Evolutionary conservation across 495 filamentous ascomycete species (phyloP).

Genomic region (Penicillium flavigenum): DNA sequence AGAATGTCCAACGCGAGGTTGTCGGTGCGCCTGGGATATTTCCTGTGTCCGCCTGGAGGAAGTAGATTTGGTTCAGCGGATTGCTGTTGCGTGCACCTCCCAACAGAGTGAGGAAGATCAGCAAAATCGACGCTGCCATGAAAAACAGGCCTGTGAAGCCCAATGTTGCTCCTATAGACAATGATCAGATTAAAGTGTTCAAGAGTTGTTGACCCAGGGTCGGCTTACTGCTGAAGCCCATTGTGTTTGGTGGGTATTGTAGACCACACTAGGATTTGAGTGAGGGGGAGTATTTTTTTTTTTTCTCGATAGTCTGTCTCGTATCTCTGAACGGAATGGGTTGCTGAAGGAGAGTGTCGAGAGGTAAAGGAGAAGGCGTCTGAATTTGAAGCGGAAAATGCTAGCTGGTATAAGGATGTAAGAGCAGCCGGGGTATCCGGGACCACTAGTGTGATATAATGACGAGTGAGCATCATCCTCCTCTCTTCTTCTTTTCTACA

Average conservation of each 20-base stretch:
- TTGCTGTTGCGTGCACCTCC: slow-evolving; percentile 58
- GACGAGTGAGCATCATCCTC: slow-evolving; percentile 21
- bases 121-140: slow-evolving; percentile 66
- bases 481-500: background rate
- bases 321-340: background rate
- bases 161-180: slow-evolving; percentile 44
- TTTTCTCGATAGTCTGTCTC: background rate
- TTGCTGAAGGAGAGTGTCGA: background rate
- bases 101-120: slow-evolving; percentile 80
- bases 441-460: slow-evolving; percentile 2
- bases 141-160: slow-evolving; percentile 69
- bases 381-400: background rate
- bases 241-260: slow-evolving; percentile 16
- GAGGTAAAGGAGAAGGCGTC: background rate
- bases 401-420: slow-evolving; percentile 6
- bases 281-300: background rate
- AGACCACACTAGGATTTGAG: background rate
- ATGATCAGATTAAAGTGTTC: slow-evolving; percentile 10
- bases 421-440: slow-evolving; percentile 23
- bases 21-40: slow-evolving; percentile 65
- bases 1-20: slow-evolving; percentile 82
- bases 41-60: slow-evolving; percentile 72
- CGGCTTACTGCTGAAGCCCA: slow-evolving; percentile 38
- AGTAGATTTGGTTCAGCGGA: slow-evolving; percentile 75
- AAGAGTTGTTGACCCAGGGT: background rate